A percentile compares a stretch with the other conserved stretches of the same genome.
These are phyloP conservation scores for grape (Vitis vinifera) DNA, from an alignment of 164 flowering plant genomes.

Conservation along the genomic window ASM3070453v1 NC_081805.1:23338501-23339000, in stretches of 20 bases:
- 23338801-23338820: background rate
- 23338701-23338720: background rate
- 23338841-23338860: too few species aligned
- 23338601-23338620: too few species aligned
- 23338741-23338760: background rate
- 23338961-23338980: background rate
- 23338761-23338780: background rate
- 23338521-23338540: background rate
- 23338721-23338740: slow-evolving; percentile 1
- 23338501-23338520: slow-evolving; percentile 2
- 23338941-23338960: background rate
- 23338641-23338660: too few species aligned
- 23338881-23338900: too few species aligned
- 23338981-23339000: slow-evolving; percentile 2
- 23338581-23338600: background rate
- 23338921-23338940: background rate
- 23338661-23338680: too few species aligned
- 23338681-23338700: too few species aligned
- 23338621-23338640: too few species aligned
- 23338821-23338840: too few species aligned
- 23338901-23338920: background rate
- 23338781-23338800: background rate
- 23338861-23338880: too few species aligned
- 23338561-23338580: slow-evolving; percentile 6
- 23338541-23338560: slow-evolving; percentile 9